These are phyloP conservation scores for Claviceps sp. DNA, from an alignment of 2,329 filamentous ascomycete genomes.

Conservation along the genomic window DNA sequence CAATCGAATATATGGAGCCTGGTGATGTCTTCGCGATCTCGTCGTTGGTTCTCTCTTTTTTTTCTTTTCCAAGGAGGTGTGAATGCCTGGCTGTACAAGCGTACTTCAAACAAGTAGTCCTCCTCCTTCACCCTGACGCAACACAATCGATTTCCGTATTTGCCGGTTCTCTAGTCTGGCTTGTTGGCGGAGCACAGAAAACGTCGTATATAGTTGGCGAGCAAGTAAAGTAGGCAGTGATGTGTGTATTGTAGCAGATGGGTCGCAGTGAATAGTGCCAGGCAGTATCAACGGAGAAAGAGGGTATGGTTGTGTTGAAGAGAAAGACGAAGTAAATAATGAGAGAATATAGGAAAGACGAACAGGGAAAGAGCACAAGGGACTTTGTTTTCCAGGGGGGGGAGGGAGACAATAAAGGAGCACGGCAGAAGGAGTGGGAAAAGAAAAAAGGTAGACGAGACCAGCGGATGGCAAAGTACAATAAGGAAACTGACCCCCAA, in stretches of 20 bases:
- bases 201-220: not conserved
- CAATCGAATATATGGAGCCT: not conserved
- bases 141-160: not conserved
- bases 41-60: not conserved
- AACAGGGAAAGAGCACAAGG: slow-evolving; percentile 2
- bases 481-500: slow-evolving; percentile 5
- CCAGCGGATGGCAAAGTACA: slow-evolving; percentile 5
- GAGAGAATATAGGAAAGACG: not conserved
- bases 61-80: not conserved
- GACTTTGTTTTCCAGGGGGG: not conserved
- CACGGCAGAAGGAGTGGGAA: slow-evolving; percentile 2
- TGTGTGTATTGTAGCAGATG: not conserved
- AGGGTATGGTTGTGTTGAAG: slow-evolving; percentile 1
- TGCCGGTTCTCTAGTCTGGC: not conserved
- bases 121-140: not conserved
- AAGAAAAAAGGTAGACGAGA: slow-evolving; percentile 4
- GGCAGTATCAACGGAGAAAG: not conserved
- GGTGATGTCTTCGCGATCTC: not conserved
- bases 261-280: not conserved
- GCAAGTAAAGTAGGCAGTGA: not conserved
- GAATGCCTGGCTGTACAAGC: not conserved
- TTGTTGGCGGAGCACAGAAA: not conserved
- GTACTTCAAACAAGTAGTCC: not conserved
- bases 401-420: not conserved
- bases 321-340: not conserved